A percentile compares a stretch with the other conserved stretches of the same genome.
phyloP scores from a whole-genome alignment of 2,329 filamentous ascomycete species.

The Sclerotiophoma versabilis region DNA sequence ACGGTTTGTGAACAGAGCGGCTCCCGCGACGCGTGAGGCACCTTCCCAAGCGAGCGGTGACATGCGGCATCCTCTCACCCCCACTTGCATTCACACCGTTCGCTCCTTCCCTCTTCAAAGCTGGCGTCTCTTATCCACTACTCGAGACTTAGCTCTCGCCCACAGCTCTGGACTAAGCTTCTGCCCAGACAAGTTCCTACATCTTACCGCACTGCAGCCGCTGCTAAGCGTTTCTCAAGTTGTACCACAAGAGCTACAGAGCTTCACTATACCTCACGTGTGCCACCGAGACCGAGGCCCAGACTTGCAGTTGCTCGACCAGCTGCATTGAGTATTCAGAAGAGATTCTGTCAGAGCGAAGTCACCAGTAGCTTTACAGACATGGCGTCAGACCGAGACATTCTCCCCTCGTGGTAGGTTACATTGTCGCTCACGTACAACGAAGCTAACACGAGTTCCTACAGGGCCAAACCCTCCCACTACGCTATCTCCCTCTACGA shows the following conservation, averaged over 20 bases:
- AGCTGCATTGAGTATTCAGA: constrained; percentile 25
- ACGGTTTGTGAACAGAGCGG: constrained; percentile 10
- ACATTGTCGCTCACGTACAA: not conserved
- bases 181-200: constrained; percentile 19
- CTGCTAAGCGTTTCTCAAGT: constrained; percentile 25
- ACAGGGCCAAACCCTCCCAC: constrained; percentile 79
- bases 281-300: constrained; percentile 23
- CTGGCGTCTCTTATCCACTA: constrained; percentile 42
- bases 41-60: constrained; percentile 10
- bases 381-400: constrained; percentile 57
- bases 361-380: constrained; percentile 40
- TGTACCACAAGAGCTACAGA: constrained; percentile 27
- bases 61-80: constrained; percentile 10
- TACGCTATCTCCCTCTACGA: constrained; percentile 84
- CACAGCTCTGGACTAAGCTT: constrained; percentile 34
- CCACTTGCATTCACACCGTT: constrained; percentile 12
- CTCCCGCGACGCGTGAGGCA: constrained; percentile 10
- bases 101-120: constrained; percentile 27
- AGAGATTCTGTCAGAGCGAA: constrained; percentile 43
- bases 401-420: constrained; percentile 54
- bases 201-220: constrained; percentile 16
- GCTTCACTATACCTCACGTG: constrained; percentile 26
- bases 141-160: constrained; percentile 48
- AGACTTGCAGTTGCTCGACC: constrained; percentile 23
- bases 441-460: constrained; percentile 24